Evolutionary conservation across 768 basidiomycete species (phyloP).

Genomic region (Polyporus arcularius): DNA sequence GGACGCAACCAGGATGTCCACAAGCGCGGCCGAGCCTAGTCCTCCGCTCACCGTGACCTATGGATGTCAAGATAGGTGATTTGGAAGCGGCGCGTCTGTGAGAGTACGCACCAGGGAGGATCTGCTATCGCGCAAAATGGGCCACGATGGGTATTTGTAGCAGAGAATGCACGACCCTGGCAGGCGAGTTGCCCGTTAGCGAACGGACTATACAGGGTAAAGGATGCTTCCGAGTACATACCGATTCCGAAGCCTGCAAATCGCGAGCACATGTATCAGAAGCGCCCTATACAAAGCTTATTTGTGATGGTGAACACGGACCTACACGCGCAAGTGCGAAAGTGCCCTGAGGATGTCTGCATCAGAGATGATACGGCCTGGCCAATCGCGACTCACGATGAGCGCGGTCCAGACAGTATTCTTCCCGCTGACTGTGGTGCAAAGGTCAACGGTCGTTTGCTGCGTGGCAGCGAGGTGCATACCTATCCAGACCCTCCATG

Average conservation of each 20-base stretch:
- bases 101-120: not conserved
- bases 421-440: not conserved
- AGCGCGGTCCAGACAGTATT: not conserved
- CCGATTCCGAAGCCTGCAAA: constrained; percentile 1
- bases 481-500: constrained; percentile 2
- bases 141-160: not conserved
- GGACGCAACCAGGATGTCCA: not conserved
- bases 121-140: not conserved
- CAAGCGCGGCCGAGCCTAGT: constrained; percentile 1
- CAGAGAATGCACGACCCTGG: not conserved
- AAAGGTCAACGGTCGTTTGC: not conserved
- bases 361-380: not conserved
- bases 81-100: not conserved
- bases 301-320: not conserved
- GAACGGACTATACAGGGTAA: not conserved
- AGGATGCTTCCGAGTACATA: not conserved
- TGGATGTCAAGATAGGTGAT: not conserved
- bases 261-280: not conserved
- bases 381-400: not conserved
- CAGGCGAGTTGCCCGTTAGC: not conserved
- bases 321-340: constrained; percentile 2
- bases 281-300: not conserved
- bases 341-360: not conserved
- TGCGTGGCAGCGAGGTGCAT: not conserved
- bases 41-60: not conserved